Percentiles rank a stretch among this genome's conserved stretches.
These are phyloP conservation scores for Pleurotus pulmonarius DNA, from an alignment of 768 basidiomycete genomes.

Conservation along the genomic window DNA sequence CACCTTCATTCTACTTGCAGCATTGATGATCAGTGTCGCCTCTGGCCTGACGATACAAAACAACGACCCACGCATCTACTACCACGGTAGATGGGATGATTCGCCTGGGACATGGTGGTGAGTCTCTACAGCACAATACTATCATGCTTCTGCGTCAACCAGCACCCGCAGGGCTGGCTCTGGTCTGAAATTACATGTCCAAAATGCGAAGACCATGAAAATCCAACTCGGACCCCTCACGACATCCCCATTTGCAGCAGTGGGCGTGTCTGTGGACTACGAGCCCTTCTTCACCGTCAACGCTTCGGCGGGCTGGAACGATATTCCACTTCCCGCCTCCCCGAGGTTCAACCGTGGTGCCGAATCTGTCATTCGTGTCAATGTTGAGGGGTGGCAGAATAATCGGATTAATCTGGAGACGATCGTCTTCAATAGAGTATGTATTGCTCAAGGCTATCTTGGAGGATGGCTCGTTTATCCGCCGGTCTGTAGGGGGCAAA, in stretches of 20 bases:
- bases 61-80: constrained; percentile 40
- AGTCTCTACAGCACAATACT: constrained; percentile 9
- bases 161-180: constrained; percentile 42
- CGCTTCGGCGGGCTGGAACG: constrained; percentile 41
- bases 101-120: constrained; percentile 57
- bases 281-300: constrained; percentile 43
- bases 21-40: not conserved
- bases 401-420: constrained; percentile 52
- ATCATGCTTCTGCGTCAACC: not conserved
- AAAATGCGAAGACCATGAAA: constrained; percentile 35
- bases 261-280: constrained; percentile 48
- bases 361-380: constrained; percentile 37
- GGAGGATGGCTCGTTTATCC: not conserved
- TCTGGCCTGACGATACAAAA: constrained; percentile 21
- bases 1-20: not conserved
- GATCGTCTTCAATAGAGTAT: constrained; percentile 40
- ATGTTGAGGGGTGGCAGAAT: constrained; percentile 57
- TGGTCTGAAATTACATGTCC: constrained; percentile 47
- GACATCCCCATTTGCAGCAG: constrained; percentile 38
- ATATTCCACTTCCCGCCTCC: constrained; percentile 30
- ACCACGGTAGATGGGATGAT: constrained; percentile 50
- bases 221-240: constrained; percentile 49
- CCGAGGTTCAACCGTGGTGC: not conserved
- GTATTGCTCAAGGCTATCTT: not conserved
- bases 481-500: constrained; percentile 35